Evolutionary conservation across 2,329 filamentous ascomycete species (phyloP), one percentile per base, ranked within the genome.

Genomic region (Sarocladiaceae sp.): DNA sequence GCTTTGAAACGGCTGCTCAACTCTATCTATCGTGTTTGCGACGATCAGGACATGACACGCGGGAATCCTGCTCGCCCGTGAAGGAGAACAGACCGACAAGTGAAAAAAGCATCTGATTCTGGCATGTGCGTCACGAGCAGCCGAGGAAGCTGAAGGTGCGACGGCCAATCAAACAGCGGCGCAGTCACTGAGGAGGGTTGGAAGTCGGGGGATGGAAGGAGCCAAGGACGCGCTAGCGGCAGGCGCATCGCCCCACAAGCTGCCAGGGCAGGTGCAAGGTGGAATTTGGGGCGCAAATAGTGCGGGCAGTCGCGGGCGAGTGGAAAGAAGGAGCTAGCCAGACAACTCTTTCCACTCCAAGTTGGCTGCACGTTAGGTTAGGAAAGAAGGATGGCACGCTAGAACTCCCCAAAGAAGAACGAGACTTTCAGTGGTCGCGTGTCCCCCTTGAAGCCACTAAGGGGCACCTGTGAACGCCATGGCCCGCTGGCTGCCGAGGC

Each of bases 121-220:
- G n/a, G 23, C 52, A 57, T 54, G 54, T 57, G 54, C 50, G 50
- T 53, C 51, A 54, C 53, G 52, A 54, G 53, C 54, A 54, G 54
- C 57, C 57, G 57, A 59, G 56, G 57, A 53, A 54, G 40, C 35
- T 40, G n/a, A 23, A 40, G 37, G 37, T 17, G 17, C 37, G 17
- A 7, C n/a, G 37, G 8, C 37, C 37, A 40, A 40, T 40, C 37
- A 40, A 20, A 6, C 11, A 22, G 5, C 17, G 37, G 12, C 7
- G 10, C 10, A 40, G 15, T 10, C 37, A 40, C 37, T 17, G 18
- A 37, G 11, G 8, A 17, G 35, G 35, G 10, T 17, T 37, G 35
- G 35, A 37, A 37, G 20, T 15, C 8, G 37, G 37, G 20, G 37
- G 17, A 4, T 23, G 17, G 37, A 40, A 40, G 37, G 40, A 44